Evolutionary conservation across 2,329 filamentous ascomycete genomes (phyloP).

Genomic region (Orbilia quercus): DNA sequence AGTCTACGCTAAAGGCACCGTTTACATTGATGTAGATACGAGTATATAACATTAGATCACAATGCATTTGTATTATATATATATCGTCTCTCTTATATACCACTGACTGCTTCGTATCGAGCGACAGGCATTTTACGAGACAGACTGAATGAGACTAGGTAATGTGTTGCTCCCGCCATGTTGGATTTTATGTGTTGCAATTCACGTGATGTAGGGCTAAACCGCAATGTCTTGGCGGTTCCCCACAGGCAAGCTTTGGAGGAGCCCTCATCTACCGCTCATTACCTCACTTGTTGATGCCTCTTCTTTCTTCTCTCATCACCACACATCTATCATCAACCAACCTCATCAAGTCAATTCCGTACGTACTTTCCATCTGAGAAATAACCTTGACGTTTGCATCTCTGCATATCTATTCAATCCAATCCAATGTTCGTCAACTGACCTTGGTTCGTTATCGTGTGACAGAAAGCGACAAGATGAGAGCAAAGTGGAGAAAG

Average conservation of each 20-base stretch:
- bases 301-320: slow-evolving; percentile 29
- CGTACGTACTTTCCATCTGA: slow-evolving; percentile 26
- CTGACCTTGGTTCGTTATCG: not conserved
- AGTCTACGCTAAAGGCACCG: slow-evolving; percentile 57
- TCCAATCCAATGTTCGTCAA: not conserved
- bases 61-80: too few relatives aligned
- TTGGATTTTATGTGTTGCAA: slow-evolving; percentile 32
- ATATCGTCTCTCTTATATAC: too few relatives aligned
- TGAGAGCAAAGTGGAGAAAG: slow-evolving; percentile 99
- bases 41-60: too few relatives aligned
- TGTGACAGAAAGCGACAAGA: slow-evolving; percentile 61
- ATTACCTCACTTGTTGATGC: slow-evolving; percentile 42
- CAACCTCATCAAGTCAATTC: slow-evolving; percentile 55
- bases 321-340: slow-evolving; percentile 42
- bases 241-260: slow-evolving; percentile 33
- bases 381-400: not conserved
- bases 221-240: slow-evolving; percentile 53
- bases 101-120: slow-evolving; percentile 61
- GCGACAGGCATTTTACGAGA: slow-evolving; percentile 61
- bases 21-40: too few relatives aligned
- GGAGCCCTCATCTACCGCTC: not conserved
- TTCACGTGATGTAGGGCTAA: slow-evolving; percentile 56
- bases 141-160: too few relatives aligned
- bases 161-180: slow-evolving; percentile 15
- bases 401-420: slow-evolving; percentile 12